Evolutionary conservation across 2,329 filamentous ascomycete genomes (phyloP), one percentile per base, ranked within the genome.

Genomic region (Pseudonectria foliicola): DNA sequence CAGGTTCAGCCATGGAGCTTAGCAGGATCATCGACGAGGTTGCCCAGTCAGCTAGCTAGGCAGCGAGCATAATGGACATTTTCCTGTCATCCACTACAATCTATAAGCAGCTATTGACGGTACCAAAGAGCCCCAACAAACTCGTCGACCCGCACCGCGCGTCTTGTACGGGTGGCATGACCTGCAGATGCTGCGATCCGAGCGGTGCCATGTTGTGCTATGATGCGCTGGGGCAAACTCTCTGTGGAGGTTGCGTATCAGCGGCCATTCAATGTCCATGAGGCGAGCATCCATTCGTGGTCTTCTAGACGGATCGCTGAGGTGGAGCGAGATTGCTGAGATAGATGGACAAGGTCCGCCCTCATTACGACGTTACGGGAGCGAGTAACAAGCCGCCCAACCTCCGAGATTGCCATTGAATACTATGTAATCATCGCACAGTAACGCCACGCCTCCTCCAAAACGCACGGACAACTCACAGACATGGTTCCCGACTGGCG

Each of bases 391-490:
- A 6, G 18, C 8, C 18, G 18, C 5, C 18, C 18, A 21, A 21
- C 18, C 18, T 21, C 18, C 18, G 18, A 21, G 18, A 21, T 21
- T 21, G 18, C 18, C 18, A 21, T 21, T 21, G 26, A 29, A 7
- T 10, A 14, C 32, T 37, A 43, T 43, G 44, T 45, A 49, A 44
- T 36, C 38, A 38, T 39, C 28, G 23, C 31, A 10, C 45, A 34
- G 25, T 27, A 34, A 39, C 45, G 5, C 5, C 18, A 21, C 18
- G 31, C 39, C 39, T 37, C 53, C 52, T 54, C 53, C 53, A 52
- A 28, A 41, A 56, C 50, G 53, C 51, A 53, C 42, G 43, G 50
- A 55, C 53, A 56, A 56, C 53, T 54, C 53, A 56, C 18, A 21
- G 18, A 21, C 18, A 21, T 6, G 18, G 18, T 21, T 21, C 18